phyloP scores from a whole-genome alignment of 139 green algal species.

The Chlorella sp. region DNA sequence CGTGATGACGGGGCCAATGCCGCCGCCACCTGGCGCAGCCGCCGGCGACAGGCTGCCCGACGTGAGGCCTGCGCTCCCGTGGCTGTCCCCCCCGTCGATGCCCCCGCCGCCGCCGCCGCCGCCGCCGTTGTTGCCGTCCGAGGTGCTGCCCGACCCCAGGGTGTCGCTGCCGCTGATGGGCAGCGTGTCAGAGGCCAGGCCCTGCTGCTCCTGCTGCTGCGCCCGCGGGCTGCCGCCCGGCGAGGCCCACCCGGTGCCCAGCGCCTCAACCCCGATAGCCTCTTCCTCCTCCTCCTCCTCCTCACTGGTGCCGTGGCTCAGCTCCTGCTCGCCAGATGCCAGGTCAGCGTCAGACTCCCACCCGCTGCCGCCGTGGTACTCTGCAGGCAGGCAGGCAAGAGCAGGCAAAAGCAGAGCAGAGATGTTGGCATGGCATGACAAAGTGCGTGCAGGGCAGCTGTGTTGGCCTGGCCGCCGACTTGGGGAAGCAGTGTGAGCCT shows the following conservation, averaged over 20 bases:
- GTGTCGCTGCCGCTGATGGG: slow-evolving; percentile 19
- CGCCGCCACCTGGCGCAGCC: neutral
- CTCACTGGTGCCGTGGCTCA: neutral
- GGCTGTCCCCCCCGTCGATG: neutral
- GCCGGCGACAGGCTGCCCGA: slow-evolving; percentile 17
- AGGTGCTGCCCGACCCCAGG: slow-evolving; percentile 7
- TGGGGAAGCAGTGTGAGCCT: neutral
- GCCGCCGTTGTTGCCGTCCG: neutral
- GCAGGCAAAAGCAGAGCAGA: neutral
- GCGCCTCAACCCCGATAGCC: neutral
- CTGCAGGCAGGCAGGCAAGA: neutral
- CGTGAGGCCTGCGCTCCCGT: neutral
- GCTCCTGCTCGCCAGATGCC: neutral
- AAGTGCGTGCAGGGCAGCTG: neutral
- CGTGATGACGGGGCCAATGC: neutral
- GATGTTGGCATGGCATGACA: neutral
- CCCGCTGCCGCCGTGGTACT: slow-evolving; percentile 5
- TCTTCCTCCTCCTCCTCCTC: neutral
- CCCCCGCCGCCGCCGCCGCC: neutral
- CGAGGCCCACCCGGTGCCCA: neutral
- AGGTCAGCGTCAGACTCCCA: slow-evolving; percentile 35
- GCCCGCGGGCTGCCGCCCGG: neutral
- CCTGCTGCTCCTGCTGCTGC: neutral
- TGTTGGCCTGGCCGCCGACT: too few species aligned
- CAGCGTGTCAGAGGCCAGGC: neutral